A percentile compares a stretch with the other conserved stretches of the same genome.
Evolutionary conservation across 1,284 basidiomycete genomes (phyloP).

Genomic region (Leccinum huronense): DNA sequence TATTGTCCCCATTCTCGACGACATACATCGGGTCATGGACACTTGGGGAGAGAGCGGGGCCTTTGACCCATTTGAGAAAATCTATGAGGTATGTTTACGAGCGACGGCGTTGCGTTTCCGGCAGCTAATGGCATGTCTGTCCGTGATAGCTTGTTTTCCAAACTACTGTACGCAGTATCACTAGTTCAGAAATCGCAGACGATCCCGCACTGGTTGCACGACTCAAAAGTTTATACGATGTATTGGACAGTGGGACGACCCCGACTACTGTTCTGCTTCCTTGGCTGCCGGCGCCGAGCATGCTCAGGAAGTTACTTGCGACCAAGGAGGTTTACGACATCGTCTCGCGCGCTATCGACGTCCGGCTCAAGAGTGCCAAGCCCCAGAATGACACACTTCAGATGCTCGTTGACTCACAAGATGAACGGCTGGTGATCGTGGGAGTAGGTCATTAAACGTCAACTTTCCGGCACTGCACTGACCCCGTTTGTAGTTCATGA

Average conservation of each 20-base stretch:
- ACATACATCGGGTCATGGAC: constrained; percentile 57
- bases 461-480: constrained; percentile 22
- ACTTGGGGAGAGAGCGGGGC: constrained; percentile 59
- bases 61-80: constrained; percentile 66
- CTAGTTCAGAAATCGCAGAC: constrained; percentile 65
- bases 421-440: constrained; percentile 63
- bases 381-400: constrained; percentile 65
- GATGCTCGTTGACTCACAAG: constrained; percentile 63
- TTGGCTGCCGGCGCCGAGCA: constrained; percentile 69
- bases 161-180: constrained; percentile 62
- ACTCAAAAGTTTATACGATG: constrained; percentile 62
- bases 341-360: constrained; percentile 52
- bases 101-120: background rate
- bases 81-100: constrained; percentile 57
- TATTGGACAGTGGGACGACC: constrained; percentile 64
- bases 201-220: constrained; percentile 56
- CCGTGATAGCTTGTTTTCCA: constrained; percentile 62
- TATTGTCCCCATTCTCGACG: constrained; percentile 61
- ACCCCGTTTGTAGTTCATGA: constrained; percentile 57
- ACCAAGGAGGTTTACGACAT: constrained; percentile 74
- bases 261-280: constrained; percentile 67
- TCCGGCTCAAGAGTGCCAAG: constrained; percentile 53
- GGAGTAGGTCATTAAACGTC: constrained; percentile 48
- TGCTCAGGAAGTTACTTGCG: constrained; percentile 63
- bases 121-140: constrained; percentile 1